Conservation (phyloP, 129 eudicot genomes). For the Arctium lappa region DNA sequence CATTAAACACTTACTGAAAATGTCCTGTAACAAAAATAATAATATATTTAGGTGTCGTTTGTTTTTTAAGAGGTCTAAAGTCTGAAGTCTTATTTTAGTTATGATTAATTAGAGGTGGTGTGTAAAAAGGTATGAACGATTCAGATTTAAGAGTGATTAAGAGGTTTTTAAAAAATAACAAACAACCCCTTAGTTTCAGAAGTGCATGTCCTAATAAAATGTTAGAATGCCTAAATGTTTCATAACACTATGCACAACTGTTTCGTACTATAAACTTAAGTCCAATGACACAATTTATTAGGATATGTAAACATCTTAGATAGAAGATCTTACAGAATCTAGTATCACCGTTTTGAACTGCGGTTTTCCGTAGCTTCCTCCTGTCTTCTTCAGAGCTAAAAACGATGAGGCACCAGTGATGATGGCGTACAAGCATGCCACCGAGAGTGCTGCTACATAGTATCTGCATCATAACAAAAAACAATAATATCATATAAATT, state of each 20-base stretch:
- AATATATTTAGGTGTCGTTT: no score
- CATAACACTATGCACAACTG: not conserved
- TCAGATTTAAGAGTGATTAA: no score
- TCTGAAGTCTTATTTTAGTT: no score
- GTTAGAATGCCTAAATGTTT: not conserved
- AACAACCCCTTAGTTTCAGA: no score
- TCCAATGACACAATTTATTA: not conserved
- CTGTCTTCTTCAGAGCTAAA: constrained; percentile 37
- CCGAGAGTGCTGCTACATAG: constrained; percentile 55
- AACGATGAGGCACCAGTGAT: constrained; percentile 31
- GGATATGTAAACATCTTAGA: not conserved
- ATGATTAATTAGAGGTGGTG: no score
- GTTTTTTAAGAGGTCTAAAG: no score
- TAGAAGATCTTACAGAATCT: constrained; percentile 47
- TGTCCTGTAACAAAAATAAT: not conserved
- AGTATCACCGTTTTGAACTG: constrained; percentile 29
- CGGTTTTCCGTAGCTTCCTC: constrained; percentile 14
- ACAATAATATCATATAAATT: not conserved
- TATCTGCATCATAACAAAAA: constrained; percentile 36
- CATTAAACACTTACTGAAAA: no score
- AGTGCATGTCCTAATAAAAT: not conserved
- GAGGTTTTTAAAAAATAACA: no score
- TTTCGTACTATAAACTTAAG: no score
- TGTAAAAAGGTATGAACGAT: no score
- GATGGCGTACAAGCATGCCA: constrained; percentile 47